phyloP scores from a whole-genome alignment of 805 yeast genomes.

The Suhomyces faveliae region DNA sequence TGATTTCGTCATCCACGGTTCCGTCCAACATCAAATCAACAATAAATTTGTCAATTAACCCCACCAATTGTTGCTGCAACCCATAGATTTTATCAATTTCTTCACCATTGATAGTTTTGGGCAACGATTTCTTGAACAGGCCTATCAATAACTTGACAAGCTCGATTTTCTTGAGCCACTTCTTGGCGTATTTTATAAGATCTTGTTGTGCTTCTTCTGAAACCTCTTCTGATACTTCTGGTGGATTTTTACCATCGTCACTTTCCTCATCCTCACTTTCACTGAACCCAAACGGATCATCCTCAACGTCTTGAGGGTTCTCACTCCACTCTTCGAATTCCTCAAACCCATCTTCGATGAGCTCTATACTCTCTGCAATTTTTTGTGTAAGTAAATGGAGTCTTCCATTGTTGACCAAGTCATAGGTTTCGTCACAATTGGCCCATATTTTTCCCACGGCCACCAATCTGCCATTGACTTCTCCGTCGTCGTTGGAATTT shows the following conservation, averaged over 20 bases:
- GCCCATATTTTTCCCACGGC: slow-evolving; percentile 72
- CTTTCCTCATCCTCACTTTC: slow-evolving; percentile 17
- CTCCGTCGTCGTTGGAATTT: slow-evolving; percentile 18
- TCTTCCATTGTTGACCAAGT: slow-evolving; percentile 48
- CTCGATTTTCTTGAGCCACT: slow-evolving; percentile 54
- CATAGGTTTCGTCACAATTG: slow-evolving; percentile 50
- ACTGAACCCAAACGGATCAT: slow-evolving; percentile 53
- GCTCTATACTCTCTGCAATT: slow-evolving; percentile 41
- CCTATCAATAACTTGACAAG: slow-evolving; percentile 57
- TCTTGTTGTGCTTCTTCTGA: slow-evolving; percentile 18
- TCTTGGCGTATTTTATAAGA: slow-evolving; percentile 40
- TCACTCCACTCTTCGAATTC: slow-evolving; percentile 72
- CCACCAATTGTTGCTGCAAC: slow-evolving; percentile 43
- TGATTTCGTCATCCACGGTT: slow-evolving; percentile 37
- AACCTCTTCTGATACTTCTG: slow-evolving; percentile 20
- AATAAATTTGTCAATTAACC: slow-evolving; percentile 55
- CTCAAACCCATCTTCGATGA: slow-evolving; percentile 61
- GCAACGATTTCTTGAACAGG: slow-evolving; percentile 59
- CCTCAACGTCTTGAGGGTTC: slow-evolving; percentile 50
- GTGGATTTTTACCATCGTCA: slow-evolving; percentile 12
- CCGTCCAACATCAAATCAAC: slow-evolving; percentile 53
- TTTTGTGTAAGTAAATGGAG: slow-evolving; percentile 50
- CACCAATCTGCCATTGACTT: slow-evolving; percentile 44
- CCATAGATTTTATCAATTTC: slow-evolving; percentile 48
- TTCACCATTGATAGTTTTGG: slow-evolving; percentile 41